Evolutionary conservation across 2,329 filamentous ascomycete genomes (phyloP).

Genomic region (Aureobasidium sp.): DNA sequence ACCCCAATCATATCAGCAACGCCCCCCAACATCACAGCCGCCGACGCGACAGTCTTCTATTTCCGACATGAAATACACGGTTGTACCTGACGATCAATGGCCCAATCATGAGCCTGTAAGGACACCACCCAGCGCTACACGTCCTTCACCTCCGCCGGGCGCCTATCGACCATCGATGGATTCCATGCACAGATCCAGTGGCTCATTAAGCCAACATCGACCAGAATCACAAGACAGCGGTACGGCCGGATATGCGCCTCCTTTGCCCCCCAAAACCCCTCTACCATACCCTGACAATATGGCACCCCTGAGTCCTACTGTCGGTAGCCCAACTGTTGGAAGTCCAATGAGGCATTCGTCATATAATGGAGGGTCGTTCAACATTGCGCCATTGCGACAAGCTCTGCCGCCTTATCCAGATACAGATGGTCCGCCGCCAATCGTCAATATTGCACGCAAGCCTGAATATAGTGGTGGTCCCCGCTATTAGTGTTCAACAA

Average conservation of each 20-base stretch:
- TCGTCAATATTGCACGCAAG: constrained; percentile 78
- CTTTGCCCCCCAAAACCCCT: constrained; percentile 58
- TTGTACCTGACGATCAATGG: constrained; percentile 52
- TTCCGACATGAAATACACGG: constrained; percentile 61
- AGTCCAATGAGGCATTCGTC: constrained; percentile 20
- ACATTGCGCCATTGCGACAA: background rate
- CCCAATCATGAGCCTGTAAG: constrained; percentile 30
- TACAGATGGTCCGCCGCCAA: constrained; percentile 70
- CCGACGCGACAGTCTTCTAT: constrained; percentile 46
- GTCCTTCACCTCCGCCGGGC: constrained; percentile 2
- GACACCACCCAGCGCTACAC: constrained; percentile 17
- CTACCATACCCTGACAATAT: constrained; percentile 19
- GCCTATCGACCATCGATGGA: constrained; percentile 14
- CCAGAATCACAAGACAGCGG: constrained; percentile 25
- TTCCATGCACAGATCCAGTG: constrained; percentile 14
- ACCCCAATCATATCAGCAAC: constrained; percentile 17
- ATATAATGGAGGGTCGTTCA: constrained; percentile 1
- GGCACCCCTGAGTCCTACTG: constrained; percentile 23
- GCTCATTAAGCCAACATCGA: constrained; percentile 20
- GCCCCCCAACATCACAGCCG: constrained; percentile 27
- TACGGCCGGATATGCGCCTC: constrained; percentile 45
- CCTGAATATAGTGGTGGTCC: constrained; percentile 48
- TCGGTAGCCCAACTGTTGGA: constrained; percentile 22
- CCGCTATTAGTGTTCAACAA: background rate
- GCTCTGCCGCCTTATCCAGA: constrained; percentile 68